A percentile compares a stretch with the other conserved stretches of the same genome.
These are phyloP conservation scores for Amniculicola lignicola DNA, from an alignment of 495 filamentous ascomycete genomes.

Conservation along the genomic window DNA sequence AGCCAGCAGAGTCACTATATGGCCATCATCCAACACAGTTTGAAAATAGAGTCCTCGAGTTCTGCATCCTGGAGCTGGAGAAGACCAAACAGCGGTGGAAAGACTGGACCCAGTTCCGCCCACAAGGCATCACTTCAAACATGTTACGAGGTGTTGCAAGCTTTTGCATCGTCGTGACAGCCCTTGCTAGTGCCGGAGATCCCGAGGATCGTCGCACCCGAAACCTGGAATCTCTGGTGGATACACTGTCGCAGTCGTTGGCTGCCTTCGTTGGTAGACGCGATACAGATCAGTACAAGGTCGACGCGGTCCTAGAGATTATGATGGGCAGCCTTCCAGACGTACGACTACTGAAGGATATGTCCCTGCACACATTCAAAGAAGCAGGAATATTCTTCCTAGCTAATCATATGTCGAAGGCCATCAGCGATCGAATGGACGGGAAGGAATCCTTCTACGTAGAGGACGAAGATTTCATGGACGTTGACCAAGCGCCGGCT, in stretches of 20 bases:
- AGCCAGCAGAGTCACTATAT: slow-evolving; percentile 4
- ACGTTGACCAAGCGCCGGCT: slow-evolving; percentile 70
- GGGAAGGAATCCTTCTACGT: slow-evolving; percentile 32
- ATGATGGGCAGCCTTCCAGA: slow-evolving; percentile 22
- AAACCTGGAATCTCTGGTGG: slow-evolving; percentile 25
- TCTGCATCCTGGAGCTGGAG: slow-evolving; percentile 31
- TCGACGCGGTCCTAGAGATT: slow-evolving; percentile 38
- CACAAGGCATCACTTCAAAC: slow-evolving; percentile 37
- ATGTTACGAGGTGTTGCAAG: slow-evolving; percentile 38
- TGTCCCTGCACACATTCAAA: slow-evolving; percentile 19
- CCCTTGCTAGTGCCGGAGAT: slow-evolving; percentile 16
- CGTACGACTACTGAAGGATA: slow-evolving; percentile 3
- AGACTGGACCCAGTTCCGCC: slow-evolving; percentile 24
- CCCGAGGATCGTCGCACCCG: slow-evolving; percentile 30
- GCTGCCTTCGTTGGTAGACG: slow-evolving; percentile 29
- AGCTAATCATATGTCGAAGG: slow-evolving; percentile 21
- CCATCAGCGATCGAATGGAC: slow-evolving; percentile 47
- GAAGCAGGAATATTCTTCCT: slow-evolving; percentile 14
- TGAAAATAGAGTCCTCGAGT: slow-evolving; percentile 35
- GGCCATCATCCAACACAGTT: slow-evolving; percentile 4
- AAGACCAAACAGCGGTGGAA: slow-evolving; percentile 32
- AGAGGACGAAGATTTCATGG: slow-evolving; percentile 61
- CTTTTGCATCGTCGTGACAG: slow-evolving; percentile 32
- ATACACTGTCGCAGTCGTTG: slow-evolving; percentile 30
- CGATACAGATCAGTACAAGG: slow-evolving; percentile 36